These are phyloP conservation scores for Penicillium paneum DNA, from an alignment of 2,329 filamentous ascomycete species.

Conservation along the genomic window DNA sequence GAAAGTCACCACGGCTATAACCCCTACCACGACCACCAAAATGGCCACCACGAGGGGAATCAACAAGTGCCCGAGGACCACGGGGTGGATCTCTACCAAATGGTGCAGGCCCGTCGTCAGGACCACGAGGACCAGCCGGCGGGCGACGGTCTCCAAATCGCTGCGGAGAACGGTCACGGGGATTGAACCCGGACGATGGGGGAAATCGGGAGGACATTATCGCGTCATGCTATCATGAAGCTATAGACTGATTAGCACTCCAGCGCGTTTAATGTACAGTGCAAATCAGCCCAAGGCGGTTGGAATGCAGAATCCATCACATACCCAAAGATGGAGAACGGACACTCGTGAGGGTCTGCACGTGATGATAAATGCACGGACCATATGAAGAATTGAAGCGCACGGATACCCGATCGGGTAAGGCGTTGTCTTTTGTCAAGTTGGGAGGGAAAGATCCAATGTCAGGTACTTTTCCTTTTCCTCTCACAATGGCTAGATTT, in stretches of 20 bases:
- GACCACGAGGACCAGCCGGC: conserved; percentile 46
- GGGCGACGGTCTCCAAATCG: conserved; percentile 70
- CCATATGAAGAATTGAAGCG: conserved; percentile 5
- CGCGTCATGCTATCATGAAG: conserved; percentile 36
- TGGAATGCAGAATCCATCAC: conserved; percentile 11
- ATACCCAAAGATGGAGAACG: conserved; percentile 6
- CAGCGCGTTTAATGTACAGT: conserved; percentile 1
- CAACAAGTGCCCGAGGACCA: conserved; percentile 74
- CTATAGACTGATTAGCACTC: conserved; percentile 38
- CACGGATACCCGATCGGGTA: conserved; percentile 6
- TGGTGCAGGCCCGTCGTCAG: conserved; percentile 59
- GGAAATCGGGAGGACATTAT: conserved; percentile 60
- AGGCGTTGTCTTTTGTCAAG: conserved; percentile 1
- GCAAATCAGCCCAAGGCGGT: not conserved
- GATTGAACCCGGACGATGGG: conserved; percentile 60
- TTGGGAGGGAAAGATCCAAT: not conserved
- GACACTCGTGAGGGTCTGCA: conserved; percentile 4
- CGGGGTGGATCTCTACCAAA: conserved; percentile 70
- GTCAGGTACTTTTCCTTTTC: not conserved
- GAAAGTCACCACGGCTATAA: conserved; percentile 35
- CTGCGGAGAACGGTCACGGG: conserved; percentile 67
- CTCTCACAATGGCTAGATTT: not conserved
- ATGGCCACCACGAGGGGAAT: conserved; percentile 57
- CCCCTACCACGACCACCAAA: conserved; percentile 47
- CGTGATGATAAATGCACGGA: conserved; percentile 7